Percentiles rank a stretch among this genome's conserved stretches.
phyloP scores from a whole-genome alignment of 1,139 yeast species.

The Yamadazyma triangularis region DNA sequence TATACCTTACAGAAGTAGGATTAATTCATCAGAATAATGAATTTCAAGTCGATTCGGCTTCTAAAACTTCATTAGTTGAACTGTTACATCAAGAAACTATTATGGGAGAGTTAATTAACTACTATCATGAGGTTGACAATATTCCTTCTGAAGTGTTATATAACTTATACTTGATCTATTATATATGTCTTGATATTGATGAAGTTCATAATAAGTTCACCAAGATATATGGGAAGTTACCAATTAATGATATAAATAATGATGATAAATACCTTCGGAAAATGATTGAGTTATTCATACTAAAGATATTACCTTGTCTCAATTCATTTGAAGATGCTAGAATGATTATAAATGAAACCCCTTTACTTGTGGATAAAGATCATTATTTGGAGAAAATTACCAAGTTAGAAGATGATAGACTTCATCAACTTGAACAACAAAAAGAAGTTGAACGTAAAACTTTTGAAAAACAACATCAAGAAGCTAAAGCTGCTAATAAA shows the following conservation, averaged over 20 bases:
- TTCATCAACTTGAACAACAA: slow-evolving; percentile 15
- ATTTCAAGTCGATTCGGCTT: slow-evolving; percentile 13
- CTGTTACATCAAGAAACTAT: slow-evolving; percentile 19
- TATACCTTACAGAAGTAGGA: slow-evolving; percentile 37
- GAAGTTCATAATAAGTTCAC: slow-evolving; percentile 8
- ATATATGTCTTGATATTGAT: slow-evolving; percentile 13
- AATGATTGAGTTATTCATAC: slow-evolving; percentile 30
- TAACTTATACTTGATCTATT: slow-evolving; percentile 27
- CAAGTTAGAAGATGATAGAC: slow-evolving; percentile 14
- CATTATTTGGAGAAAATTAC: slow-evolving; percentile 14
- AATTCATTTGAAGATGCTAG: slow-evolving; percentile 26
- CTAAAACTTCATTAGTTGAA: slow-evolving; percentile 11
- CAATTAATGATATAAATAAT: slow-evolving; percentile 1
- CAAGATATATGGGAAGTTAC: slow-evolving; percentile 8
- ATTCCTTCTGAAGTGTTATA: slow-evolving; percentile 34
- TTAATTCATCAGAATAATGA: slow-evolving; percentile 18
- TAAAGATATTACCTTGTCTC: slow-evolving; percentile 32
- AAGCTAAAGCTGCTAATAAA: slow-evolving; percentile 9
- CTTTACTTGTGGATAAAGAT: slow-evolving; percentile 12
- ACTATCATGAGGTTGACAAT: slow-evolving; percentile 17
- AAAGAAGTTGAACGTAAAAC: slow-evolving; percentile 18
- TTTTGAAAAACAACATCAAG: slow-evolving; percentile 18
- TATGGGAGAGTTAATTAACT: slow-evolving; percentile 16
- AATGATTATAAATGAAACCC: slow-evolving; percentile 20
- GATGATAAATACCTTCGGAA: slow-evolving; percentile 19